Evolutionary conservation across 345 rosid genomes (phyloP).

Genomic region (Eucalyptus leucophloia): DNA sequence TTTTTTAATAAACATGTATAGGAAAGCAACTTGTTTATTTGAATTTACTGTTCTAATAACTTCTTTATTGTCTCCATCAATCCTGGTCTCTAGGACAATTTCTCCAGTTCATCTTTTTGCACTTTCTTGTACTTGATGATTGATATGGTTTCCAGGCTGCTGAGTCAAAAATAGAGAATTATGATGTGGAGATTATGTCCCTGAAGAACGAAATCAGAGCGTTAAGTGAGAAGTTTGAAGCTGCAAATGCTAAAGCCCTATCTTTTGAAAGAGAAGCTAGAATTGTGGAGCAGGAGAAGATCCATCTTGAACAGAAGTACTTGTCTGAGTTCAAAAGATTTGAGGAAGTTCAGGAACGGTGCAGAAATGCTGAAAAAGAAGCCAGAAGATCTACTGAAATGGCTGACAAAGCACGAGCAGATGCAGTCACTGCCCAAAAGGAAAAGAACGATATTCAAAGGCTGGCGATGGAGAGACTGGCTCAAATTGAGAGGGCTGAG

Average conservation of each 20-base stretch:
- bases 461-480: constrained; percentile 85
- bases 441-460: constrained; percentile 74
- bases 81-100: not conserved
- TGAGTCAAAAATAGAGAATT: constrained; percentile 70
- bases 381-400: constrained; percentile 79
- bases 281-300: constrained; percentile 80
- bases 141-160: constrained; percentile 43
- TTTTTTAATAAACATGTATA: not conserved
- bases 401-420: constrained; percentile 83
- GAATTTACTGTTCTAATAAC: not conserved
- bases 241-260: constrained; percentile 51
- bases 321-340: constrained; percentile 69
- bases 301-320: constrained; percentile 73
- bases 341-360: constrained; percentile 78
- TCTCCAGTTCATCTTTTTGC: not conserved
- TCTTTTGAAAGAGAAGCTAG: constrained; percentile 72
- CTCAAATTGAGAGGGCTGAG: constrained; percentile 75
- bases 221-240: constrained; percentile 52
- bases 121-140: not conserved
- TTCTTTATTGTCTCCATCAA: not conserved
- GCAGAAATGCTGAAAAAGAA: constrained; percentile 75
- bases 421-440: constrained; percentile 70
- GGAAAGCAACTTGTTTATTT: not conserved
- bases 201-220: constrained; percentile 48
- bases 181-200: constrained; percentile 54